phyloP scores from a whole-genome alignment of 768 basidiomycete species.

The Lactarius sp. region DNA sequence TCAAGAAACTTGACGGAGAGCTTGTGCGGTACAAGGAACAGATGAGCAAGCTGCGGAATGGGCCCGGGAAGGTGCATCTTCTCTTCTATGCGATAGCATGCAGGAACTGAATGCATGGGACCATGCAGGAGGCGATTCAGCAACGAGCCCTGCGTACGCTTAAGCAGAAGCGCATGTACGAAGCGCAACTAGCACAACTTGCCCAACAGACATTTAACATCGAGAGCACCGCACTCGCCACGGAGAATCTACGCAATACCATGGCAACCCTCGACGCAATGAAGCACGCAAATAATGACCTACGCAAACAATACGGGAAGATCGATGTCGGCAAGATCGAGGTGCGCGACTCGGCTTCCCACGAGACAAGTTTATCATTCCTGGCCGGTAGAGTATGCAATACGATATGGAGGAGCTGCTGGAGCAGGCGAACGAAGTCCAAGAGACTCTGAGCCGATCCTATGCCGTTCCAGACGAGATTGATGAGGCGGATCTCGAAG shows the following conservation, averaged over 20 bases:
- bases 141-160: conserved; percentile 90
- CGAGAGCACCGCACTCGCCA: conserved; percentile 91
- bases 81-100: background rate
- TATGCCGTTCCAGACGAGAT: conserved; percentile 97
- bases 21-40: conserved; percentile 90
- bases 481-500: conserved; percentile 96
- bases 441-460: conserved; percentile 87
- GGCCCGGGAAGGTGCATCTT: conserved; percentile 82
- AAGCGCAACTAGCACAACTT: conserved; percentile 84
- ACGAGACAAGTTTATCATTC: background rate
- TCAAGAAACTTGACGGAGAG: conserved; percentile 94
- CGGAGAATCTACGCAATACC: conserved; percentile 97
- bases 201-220: conserved; percentile 97
- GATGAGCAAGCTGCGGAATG: conserved; percentile 88
- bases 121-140: conserved; percentile 74
- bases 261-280: conserved; percentile 99
- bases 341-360: conserved; percentile 42
- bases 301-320: conserved; percentile 95
- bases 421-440: conserved; percentile 97
- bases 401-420: conserved; percentile 97
- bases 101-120: background rate
- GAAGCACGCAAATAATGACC: conserved; percentile 92
- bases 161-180: conserved; percentile 96
- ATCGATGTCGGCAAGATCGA: conserved; percentile 98
- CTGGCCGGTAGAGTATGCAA: conserved; percentile 68